These are phyloP conservation scores for Candida piceae DNA, from an alignment of 805 yeast genomes.

Conservation along the genomic window DNA sequence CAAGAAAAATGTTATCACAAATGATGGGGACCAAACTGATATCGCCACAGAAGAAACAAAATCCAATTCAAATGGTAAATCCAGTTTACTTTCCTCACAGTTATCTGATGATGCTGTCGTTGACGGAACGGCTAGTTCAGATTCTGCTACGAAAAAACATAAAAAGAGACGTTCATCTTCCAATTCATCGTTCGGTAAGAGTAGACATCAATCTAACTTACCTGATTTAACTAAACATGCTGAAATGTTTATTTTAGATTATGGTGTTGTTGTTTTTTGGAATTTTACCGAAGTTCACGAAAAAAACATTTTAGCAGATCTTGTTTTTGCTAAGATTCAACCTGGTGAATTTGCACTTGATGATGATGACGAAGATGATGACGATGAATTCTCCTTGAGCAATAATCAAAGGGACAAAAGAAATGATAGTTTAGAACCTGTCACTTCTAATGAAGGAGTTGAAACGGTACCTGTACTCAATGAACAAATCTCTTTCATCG, in stretches of 20 bases:
- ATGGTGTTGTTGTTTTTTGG: constrained; percentile 98
- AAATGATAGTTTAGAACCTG: not conserved
- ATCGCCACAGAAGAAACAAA: not conserved
- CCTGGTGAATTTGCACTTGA: constrained; percentile 39
- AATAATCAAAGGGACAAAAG: constrained; percentile 1
- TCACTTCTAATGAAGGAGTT: constrained; percentile 3
- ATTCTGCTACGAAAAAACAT: not conserved
- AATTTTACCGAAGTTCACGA: constrained; percentile 90
- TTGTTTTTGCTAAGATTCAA: constrained; percentile 57
- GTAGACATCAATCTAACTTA: constrained; percentile 15
- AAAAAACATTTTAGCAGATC: constrained; percentile 87
- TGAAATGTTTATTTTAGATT: constrained; percentile 82
- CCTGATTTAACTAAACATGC: constrained; percentile 61
- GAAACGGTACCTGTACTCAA: constrained; percentile 2
- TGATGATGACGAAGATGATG: constrained; percentile 36
- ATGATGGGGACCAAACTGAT: no score
- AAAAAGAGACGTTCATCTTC: constrained; percentile 6
- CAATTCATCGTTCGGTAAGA: constrained; percentile 9
- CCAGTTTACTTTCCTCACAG: not conserved
- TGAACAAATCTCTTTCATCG: constrained; percentile 39
- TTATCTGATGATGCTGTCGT: no score
- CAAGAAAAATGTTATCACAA: no score
- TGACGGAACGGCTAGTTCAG: no score
- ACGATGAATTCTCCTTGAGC: constrained; percentile 21
- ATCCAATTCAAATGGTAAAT: not conserved